These are phyloP conservation scores for Silybum marianum DNA, from an alignment of 129 eudicot genomes.

Conservation along the genomic window DNA sequence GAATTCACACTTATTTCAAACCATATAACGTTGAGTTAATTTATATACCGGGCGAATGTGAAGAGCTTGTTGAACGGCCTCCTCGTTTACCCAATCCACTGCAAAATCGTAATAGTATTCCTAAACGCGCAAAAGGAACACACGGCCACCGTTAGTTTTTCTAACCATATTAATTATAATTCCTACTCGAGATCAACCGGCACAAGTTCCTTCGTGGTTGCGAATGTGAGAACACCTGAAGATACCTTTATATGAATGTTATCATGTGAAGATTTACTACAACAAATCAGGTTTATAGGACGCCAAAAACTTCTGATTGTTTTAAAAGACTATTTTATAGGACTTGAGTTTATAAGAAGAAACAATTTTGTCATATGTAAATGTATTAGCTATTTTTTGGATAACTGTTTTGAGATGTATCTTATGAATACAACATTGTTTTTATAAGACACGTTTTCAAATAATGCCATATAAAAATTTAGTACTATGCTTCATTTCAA, in stretches of 20 bases:
- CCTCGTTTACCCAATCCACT: conserved; percentile 30
- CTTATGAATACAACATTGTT: not conserved
- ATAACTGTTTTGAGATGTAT: no score
- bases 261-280: not conserved
- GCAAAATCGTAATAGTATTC: conserved; percentile 30
- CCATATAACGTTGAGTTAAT: not conserved
- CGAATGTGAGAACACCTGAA: not conserved
- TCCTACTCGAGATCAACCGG: not conserved
- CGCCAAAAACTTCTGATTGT: not conserved
- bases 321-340: no score
- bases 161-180: not conserved
- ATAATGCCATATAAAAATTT: no score
- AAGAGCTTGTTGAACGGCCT: conserved; percentile 41
- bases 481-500: no score
- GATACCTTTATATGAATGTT: not conserved
- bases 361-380: not conserved
- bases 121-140: conserved; percentile 10
- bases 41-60: conserved; percentile 26
- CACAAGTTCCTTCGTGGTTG: not conserved
- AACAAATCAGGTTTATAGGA: not conserved
- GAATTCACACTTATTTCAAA: not conserved
- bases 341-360: not conserved
- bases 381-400: not conserved
- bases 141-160: not conserved
- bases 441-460: no score